Evolutionary conservation across 257 asterid genomes (phyloP), one percentile per base, ranked within the genome.

Genomic region (Verbascum thapsus): DNA sequence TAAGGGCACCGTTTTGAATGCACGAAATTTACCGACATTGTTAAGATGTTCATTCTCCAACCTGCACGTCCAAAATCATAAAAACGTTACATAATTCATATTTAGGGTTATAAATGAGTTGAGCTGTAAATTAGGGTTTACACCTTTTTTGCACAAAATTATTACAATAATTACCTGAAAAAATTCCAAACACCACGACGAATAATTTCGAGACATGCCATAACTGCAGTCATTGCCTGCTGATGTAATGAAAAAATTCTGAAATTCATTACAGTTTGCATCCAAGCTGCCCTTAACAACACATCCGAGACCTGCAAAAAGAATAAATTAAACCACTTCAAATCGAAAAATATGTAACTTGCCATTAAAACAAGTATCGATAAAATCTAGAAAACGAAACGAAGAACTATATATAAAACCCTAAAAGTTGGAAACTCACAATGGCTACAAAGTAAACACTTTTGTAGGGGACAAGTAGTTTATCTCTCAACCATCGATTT

Each of bases 181-280:
- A 86, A 83, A 62, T 74, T 86, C 95, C 95, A 86, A 10, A 86
- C 17, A 32, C 95, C 85, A 1, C 95, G 95, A 19, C 88, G 88
- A 67, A 83, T 38, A 50, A 86, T 83, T 76, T 86, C 95, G 7
- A 86, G 63, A 67, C 69, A 56, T 9, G 95, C 86, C 64, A 86
- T 64, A 35, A 78, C 68, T 4, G 82, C 52, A 35, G 52, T 56
- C 73, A 73, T 66, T 4, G 80, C 67, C 73, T 83, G 80, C 13
- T 67, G 72, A 42, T 82, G 87, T 51, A 83, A 51, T 4, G 73
- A 64, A 22, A 78, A 71, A 37, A 79, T 6, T 3, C 68, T 71
- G 52, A 83, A 39, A 1, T 61, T 60, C 75, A 86, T 61, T 59
- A 86, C 87, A 10, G 84, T 70, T 54, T 86, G 95, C 73, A 86